A percentile compares a stretch with the other conserved stretches of the same genome.
Conservation (phyloP, 345 rosid genomes). For the Gossypium herbaceum region DNA sequence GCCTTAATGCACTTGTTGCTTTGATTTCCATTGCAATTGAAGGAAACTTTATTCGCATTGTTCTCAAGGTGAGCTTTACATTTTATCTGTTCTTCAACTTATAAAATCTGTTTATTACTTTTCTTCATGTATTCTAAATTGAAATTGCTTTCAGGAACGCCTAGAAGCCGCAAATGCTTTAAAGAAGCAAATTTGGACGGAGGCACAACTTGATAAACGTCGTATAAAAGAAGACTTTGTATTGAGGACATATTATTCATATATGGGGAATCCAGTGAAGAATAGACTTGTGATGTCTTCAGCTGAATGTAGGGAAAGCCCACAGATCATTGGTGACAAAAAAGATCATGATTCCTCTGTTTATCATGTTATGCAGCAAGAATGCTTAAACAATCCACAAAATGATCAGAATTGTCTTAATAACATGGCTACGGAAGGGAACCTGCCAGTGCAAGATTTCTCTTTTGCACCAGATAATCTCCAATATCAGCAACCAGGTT, state of each 20-base stretch:
- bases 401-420: constrained; percentile 39
- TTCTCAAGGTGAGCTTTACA: constrained; percentile 66
- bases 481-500: constrained; percentile 56
- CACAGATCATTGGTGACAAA: constrained; percentile 28
- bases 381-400: constrained; percentile 39
- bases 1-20: constrained; percentile 78
- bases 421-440: constrained; percentile 41
- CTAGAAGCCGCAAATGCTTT: constrained; percentile 95
- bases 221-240: constrained; percentile 65
- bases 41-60: constrained; percentile 83
- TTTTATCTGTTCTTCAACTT: constrained; percentile 11
- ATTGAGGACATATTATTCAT: constrained; percentile 47
- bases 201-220: constrained; percentile 88
- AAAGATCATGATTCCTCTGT: constrained; percentile 45
- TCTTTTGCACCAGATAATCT: constrained; percentile 48
- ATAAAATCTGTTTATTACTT: background rate
- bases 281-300: constrained; percentile 31
- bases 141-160: constrained; percentile 62
- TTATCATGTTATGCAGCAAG: constrained; percentile 39
- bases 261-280: constrained; percentile 43
- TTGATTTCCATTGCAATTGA: constrained; percentile 86
- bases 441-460: constrained; percentile 39
- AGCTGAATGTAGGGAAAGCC: constrained; percentile 45
- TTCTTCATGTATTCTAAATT: constrained; percentile 24
- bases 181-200: constrained; percentile 98